phyloP scores from a whole-genome alignment of 2,329 filamentous ascomycete genomes.

The Torrubiella hemipterigena region DNA sequence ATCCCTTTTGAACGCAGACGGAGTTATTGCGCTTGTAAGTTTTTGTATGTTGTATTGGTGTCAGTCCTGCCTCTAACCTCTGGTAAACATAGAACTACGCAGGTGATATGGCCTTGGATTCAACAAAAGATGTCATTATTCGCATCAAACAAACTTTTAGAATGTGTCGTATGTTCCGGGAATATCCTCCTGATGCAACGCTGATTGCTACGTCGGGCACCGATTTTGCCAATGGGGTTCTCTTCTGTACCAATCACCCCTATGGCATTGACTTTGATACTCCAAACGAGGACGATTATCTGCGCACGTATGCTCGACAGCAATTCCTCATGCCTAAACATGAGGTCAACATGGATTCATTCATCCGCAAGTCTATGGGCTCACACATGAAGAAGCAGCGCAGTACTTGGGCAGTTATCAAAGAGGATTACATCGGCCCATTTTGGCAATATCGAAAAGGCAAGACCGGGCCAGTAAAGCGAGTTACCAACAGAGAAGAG shows the following conservation, averaged over 20 bases:
- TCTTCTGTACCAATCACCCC: slow-evolving; percentile 70
- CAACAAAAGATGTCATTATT: slow-evolving; percentile 65
- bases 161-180: slow-evolving; percentile 84
- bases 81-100: slow-evolving; percentile 66
- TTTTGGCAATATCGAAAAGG: too few species aligned
- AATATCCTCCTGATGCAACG: slow-evolving; percentile 44
- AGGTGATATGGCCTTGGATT: slow-evolving; percentile 68
- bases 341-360: slow-evolving; percentile 57
- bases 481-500: too few species aligned
- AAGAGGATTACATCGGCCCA: too few species aligned
- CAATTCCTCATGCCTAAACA: slow-evolving; percentile 60
- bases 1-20: slow-evolving; percentile 60
- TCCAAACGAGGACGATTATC: slow-evolving; percentile 51
- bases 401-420: too few species aligned
- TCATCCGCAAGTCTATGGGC: too few species aligned
- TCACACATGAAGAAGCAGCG: too few species aligned
- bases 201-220: slow-evolving; percentile 33
- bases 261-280: slow-evolving; percentile 51
- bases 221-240: slow-evolving; percentile 92
- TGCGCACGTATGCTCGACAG: slow-evolving; percentile 58
- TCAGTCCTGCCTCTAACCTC: not conserved
- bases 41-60: not conserved
- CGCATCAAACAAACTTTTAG: slow-evolving; percentile 78
- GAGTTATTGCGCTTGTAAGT: slow-evolving; percentile 77
- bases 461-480: too few species aligned